These are phyloP conservation scores for Plantago ovata DNA, from an alignment of 257 asterid genomes.

Conservation along the genomic window DNA sequence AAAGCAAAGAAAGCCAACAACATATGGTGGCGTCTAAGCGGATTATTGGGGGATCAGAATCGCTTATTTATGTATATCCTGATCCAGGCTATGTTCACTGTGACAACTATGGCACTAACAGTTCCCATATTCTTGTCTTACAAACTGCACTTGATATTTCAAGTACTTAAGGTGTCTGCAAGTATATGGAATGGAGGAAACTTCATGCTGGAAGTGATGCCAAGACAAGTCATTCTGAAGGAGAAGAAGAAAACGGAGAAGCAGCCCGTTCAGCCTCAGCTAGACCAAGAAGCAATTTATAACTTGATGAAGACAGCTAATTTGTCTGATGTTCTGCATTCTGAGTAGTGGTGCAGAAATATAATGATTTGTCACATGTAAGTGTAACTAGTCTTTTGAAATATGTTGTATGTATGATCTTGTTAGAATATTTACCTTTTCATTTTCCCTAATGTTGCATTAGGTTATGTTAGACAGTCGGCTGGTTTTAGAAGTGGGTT, in stretches of 20 bases:
- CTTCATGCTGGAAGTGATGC: conserved; percentile 94
- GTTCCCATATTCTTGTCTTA: conserved; percentile 92
- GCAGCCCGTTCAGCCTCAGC: conserved; percentile 33
- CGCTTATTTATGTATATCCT: conserved; percentile 88
- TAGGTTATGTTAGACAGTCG: too few relatives aligned
- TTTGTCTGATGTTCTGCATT: too few relatives aligned
- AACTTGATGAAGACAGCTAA: too few relatives aligned
- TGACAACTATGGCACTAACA: conserved; percentile 80
- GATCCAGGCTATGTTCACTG: conserved; percentile 79
- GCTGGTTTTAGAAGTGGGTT: too few relatives aligned
- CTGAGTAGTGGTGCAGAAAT: too few relatives aligned
- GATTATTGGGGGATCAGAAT: conserved; percentile 86
- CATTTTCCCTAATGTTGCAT: too few relatives aligned
- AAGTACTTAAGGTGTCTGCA: conserved; percentile 83
- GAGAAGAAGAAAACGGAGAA: conserved; percentile 73
- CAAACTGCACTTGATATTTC: conserved; percentile 59
- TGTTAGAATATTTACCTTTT: too few relatives aligned
- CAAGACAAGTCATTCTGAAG: conserved; percentile 76
- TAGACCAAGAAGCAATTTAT: too few relatives aligned
- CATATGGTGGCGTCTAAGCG: conserved; percentile 93
- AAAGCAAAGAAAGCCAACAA: conserved; percentile 95
- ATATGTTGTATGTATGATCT: too few relatives aligned
- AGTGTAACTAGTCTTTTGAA: too few relatives aligned
- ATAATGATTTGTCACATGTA: too few relatives aligned
- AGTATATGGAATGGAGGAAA: conserved; percentile 91